Base-by-base conservation (phyloP, 2,329 filamentous ascomycete species). In the Curvularia spicifera region DNA sequence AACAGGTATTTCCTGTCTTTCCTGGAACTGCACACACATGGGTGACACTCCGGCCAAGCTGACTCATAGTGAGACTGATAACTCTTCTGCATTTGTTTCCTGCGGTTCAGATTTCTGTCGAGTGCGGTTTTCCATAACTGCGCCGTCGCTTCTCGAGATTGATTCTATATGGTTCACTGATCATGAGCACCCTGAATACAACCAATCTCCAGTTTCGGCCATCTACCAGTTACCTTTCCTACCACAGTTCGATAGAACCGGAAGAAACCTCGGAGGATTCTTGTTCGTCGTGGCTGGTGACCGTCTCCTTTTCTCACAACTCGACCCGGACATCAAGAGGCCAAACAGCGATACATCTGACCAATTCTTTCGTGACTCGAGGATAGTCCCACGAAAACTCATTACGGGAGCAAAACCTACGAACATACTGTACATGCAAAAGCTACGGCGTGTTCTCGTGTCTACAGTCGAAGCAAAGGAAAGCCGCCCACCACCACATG, bases 241-340 rank as follows among this genome's bases (percentile, higher is more conserved):
- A 1, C n/a, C 10, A 3, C 42, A 56, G 5, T 70, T 76, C 50
- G 68, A 77, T 20, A 73, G 77, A 35, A 64, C 73, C 24, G 72
- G 78, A 13, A 70, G 79, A 48, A 71, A 78, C 13, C 67, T 81
- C 10, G 72, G 73, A 13, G 79, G 79, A 1, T 78, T 81, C 37
- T 68, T 85, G 9, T 79, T 84, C 43, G 82, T 79, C 39, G 78
- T 83, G 47, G 78, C 79, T 18, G 79, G 81, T 26, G 76, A 78
- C 10, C 76, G 80, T 26, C 74, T 85, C 57, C 72, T 83, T 12
- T 79, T 82, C 49, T 81, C 82, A 26, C 79, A 78, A 39, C 62
- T 85, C 31, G 79, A 81, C 48, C 71, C 72, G 39, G 74, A 77
- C 33, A 64, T 73, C 15, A 59, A 51, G 56, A 63, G 62, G 56